Evolutionary conservation across 768 basidiomycete genomes (phyloP), one percentile per base, ranked within the genome.

Genomic region (Terana coerulea): DNA sequence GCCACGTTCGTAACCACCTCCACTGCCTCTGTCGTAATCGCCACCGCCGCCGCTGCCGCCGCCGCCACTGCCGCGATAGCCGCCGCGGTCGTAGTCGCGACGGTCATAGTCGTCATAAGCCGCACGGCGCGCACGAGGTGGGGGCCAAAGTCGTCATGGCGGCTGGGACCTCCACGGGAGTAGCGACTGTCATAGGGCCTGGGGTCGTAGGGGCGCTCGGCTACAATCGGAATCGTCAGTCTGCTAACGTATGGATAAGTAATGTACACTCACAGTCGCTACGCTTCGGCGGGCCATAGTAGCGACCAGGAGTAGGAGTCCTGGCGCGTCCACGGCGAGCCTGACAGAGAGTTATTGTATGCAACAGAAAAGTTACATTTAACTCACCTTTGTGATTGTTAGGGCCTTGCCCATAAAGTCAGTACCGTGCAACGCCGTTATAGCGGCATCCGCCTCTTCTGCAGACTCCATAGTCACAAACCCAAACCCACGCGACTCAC

Each of bases 371-470:
- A n/a, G n/a, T n/a, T n/a, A n/a, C n/a, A n/a, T n/a, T n/a, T n/a
- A n/a, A 63, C 64, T 29, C 45, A 89, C 91, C 77, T 87, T 94
- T 73, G 94, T 90, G n/a, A 99, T 88, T 52, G 78, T 88, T 49
- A 93, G 78, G 26, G 78, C 74, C 72, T 93, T 95, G 48, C 95
- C 97, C 76, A 88, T 83, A 37, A 98, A 67, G 34, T 93, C 91
- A 41, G 88, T 86, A 21, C 79, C 79, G 65, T 92, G 89, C 49
- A 98, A 73, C 5, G 85, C 86, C 30, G 88, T 82, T 55, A 98
- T 83, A 49, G 89, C 91, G 37, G 92, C 91, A 37, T 95, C 90
- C 5, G 95, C 97, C 61, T 97, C 95, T 61, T 95, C 95, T 7
- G 58, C 65, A 22, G 80, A 79, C 67, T 83, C 85, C 85, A 91